Percentiles rank a stretch among this genome's conserved stretches.
phyloP scores from a whole-genome alignment of 2,329 filamentous ascomycete genomes.

The Colletotrichum australisinense region DNA sequence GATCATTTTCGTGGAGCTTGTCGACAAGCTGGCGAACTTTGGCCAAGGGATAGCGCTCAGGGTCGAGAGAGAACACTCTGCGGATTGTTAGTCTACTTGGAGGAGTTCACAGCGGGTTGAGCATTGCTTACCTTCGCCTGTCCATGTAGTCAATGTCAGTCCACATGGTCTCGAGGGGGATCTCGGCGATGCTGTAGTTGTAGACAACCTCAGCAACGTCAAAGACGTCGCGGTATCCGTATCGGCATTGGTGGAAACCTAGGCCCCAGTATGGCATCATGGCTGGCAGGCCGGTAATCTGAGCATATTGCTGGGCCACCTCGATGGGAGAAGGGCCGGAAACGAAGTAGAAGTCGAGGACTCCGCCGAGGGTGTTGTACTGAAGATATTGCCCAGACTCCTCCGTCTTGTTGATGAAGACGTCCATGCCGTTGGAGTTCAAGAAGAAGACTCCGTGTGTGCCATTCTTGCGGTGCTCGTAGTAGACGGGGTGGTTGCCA shows the following conservation, averaged over 20 bases:
- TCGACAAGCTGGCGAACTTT: constrained; percentile 74
- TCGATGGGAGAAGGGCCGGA: constrained; percentile 68
- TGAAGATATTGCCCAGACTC: constrained; percentile 76
- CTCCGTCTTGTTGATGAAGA: constrained; percentile 75
- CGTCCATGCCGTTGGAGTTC: constrained; percentile 82
- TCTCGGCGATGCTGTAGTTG: constrained; percentile 73
- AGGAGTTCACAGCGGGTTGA: too few relatives aligned
- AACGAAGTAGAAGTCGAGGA: constrained; percentile 78
- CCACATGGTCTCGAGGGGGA: constrained; percentile 78
- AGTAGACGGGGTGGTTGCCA: constrained; percentile 80
- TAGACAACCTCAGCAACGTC: constrained; percentile 74
- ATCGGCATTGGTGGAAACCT: constrained; percentile 71
- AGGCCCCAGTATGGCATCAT: constrained; percentile 76
- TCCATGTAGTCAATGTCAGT: constrained; percentile 59
- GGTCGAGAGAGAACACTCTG: constrained; percentile 72
- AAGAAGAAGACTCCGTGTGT: constrained; percentile 76
- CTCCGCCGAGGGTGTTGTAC: constrained; percentile 82
- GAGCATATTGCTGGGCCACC: constrained; percentile 69
- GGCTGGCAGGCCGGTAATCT: constrained; percentile 65
- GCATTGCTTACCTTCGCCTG: constrained; percentile 19
- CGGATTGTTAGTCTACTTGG: constrained; percentile 33
- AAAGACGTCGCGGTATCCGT: constrained; percentile 73
- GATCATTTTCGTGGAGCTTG: constrained; percentile 73
- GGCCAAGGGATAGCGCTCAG: constrained; percentile 69
- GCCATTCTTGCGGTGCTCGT: constrained; percentile 72